Evolutionary conservation across 23 red algal species (phyloP).

Genomic region (Gracilariopsis chorda): DNA sequence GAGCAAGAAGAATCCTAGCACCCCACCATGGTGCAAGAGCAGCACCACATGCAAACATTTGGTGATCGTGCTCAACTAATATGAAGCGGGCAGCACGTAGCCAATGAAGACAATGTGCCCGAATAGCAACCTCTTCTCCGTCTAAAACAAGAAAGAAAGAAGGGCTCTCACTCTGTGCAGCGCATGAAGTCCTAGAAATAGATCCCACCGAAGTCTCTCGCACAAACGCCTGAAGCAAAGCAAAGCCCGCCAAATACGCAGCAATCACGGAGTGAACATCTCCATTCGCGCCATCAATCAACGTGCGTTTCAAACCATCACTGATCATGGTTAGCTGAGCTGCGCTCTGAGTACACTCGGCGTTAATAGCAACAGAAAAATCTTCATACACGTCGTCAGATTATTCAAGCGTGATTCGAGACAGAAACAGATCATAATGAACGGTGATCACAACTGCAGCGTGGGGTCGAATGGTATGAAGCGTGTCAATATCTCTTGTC

Average conservation of each 20-base stretch:
- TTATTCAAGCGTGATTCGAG: too few species aligned
- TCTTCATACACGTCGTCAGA: too few species aligned
- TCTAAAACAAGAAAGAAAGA: not conserved
- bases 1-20: not conserved
- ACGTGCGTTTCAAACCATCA: too few species aligned
- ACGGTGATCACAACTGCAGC: too few species aligned
- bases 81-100: not conserved
- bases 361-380: too few species aligned
- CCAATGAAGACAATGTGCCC: not conserved
- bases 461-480: too few species aligned
- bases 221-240: constrained; percentile 1
- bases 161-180: not conserved
- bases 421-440: too few species aligned
- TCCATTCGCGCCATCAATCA: too few species aligned
- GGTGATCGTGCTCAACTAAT: not conserved
- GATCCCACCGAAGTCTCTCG: constrained; percentile 9
- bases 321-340: too few species aligned
- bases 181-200: not conserved
- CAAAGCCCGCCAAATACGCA: constrained; percentile 18
- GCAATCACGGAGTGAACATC: too few species aligned
- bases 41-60: not conserved
- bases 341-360: too few species aligned
- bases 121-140: constrained; percentile 15
- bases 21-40: constrained; percentile 23
- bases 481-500: too few species aligned